Evolutionary conservation across 108 stramenopile genomes (phyloP).

Genomic region (Discostella stelligeroides): DNA sequence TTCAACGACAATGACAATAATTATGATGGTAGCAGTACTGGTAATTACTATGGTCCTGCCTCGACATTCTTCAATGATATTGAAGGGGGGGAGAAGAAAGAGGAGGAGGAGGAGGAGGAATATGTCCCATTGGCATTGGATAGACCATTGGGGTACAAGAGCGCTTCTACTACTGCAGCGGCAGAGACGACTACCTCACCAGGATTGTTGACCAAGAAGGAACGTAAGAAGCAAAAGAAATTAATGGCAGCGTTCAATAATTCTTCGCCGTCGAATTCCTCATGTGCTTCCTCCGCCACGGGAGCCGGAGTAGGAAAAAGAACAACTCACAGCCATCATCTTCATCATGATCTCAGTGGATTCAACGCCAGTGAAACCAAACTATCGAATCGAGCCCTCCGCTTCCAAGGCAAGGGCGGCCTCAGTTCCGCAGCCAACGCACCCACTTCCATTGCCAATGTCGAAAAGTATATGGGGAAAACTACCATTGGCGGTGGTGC

Average conservation of each 20-base stretch:
- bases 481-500: conserved; percentile 64
- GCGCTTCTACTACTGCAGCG: too few relatives aligned
- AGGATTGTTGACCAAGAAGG: too few relatives aligned
- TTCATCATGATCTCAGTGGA: conserved; percentile 31
- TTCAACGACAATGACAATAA: too few relatives aligned
- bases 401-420: conserved; percentile 70
- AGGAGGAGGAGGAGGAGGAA: conserved; percentile 21
- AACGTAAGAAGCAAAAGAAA: conserved; percentile 33
- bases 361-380: conserved; percentile 29
- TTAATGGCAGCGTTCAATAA: too few relatives aligned
- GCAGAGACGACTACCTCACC: too few relatives aligned
- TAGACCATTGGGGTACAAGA: conserved; percentile 8
- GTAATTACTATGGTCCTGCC: conserved; percentile 48
- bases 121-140: conserved; percentile 30
- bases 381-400: conserved; percentile 57
- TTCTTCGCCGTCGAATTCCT: too few relatives aligned
- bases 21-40: too few relatives aligned
- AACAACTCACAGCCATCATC: conserved; percentile 3
- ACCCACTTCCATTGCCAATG: conserved; percentile 28
- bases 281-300: too few relatives aligned
- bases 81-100: too few relatives aligned
- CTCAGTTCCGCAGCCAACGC: conserved; percentile 31
- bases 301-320: too few relatives aligned
- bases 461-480: conserved; percentile 77
- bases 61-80: too few relatives aligned